Evolutionary conservation across 1,139 yeast species (phyloP).

Genomic region (Candida sp.): DNA sequence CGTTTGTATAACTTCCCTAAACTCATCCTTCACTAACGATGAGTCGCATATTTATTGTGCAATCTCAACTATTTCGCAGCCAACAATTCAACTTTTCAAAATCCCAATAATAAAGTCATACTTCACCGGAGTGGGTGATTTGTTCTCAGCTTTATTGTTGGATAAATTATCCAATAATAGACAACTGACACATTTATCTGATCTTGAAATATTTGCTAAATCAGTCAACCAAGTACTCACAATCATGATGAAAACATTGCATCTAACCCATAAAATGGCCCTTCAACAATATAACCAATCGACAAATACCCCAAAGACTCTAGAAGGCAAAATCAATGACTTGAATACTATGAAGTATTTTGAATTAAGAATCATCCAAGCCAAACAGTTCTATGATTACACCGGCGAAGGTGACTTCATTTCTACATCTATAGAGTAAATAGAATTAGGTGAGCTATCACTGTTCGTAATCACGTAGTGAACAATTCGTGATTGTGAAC

Average conservation of each 20-base stretch:
- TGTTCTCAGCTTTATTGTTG: slow-evolving; percentile 74
- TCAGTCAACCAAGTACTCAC: slow-evolving; percentile 50
- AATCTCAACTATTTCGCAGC: slow-evolving; percentile 34
- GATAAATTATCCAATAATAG: slow-evolving; percentile 49
- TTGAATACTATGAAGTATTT: slow-evolving; percentile 36
- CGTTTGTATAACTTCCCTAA: slow-evolving; percentile 56
- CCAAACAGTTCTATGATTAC: slow-evolving; percentile 26
- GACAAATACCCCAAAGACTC: slow-evolving; percentile 5
- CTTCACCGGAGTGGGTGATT: slow-evolving; percentile 92
- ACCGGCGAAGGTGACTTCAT: slow-evolving; percentile 18
- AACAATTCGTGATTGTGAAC: too few relatives aligned
- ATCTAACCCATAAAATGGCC: slow-evolving; percentile 32
- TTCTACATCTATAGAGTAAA: not conserved
- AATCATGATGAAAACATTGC: slow-evolving; percentile 45
- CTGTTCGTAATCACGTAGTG: not conserved
- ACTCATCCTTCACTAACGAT: slow-evolving; percentile 7
- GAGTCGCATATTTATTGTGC: slow-evolving; percentile 45
- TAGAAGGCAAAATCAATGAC: slow-evolving; percentile 33
- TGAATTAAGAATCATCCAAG: slow-evolving; percentile 38
- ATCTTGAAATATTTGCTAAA: slow-evolving; percentile 13
- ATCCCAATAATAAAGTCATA: slow-evolving; percentile 63
- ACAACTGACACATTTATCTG: slow-evolving; percentile 5
- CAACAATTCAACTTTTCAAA: slow-evolving; percentile 26
- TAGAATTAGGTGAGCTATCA: not conserved
- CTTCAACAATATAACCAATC: slow-evolving; percentile 9